These are phyloP conservation scores for Puccinia brachypodii DNA, from an alignment of 1,284 basidiomycete species.

Conservation along the genomic window DNA sequence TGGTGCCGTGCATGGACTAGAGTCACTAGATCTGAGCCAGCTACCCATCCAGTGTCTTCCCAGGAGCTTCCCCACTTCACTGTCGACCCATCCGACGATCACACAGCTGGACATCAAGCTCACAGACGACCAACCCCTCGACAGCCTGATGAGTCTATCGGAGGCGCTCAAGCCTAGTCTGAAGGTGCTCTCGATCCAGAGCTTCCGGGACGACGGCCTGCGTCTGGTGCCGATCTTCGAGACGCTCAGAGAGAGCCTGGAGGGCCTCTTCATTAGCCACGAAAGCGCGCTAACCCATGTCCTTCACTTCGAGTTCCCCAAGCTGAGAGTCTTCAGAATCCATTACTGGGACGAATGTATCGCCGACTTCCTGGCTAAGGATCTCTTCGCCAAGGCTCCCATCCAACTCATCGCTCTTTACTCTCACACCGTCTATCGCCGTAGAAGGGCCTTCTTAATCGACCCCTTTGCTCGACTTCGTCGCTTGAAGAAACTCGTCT, in stretches of 20 bases:
- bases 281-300: slow-evolving; percentile 14
- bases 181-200: slow-evolving; percentile 29
- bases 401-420: slow-evolving; percentile 30
- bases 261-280: slow-evolving; percentile 41
- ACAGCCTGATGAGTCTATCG: slow-evolving; percentile 16
- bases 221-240: slow-evolving; percentile 33
- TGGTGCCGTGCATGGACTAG: not conserved
- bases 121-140: not conserved
- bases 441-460: not conserved
- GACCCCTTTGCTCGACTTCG: slow-evolving; percentile 18
- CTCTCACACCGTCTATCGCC: slow-evolving; percentile 40
- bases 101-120: slow-evolving; percentile 28
- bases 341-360: slow-evolving; percentile 42
- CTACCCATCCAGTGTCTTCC: slow-evolving; percentile 22
- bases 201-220: slow-evolving; percentile 20
- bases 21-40: slow-evolving; percentile 16
- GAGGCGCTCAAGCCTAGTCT: slow-evolving; percentile 31
- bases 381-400: slow-evolving; percentile 20
- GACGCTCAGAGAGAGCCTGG: slow-evolving; percentile 9
- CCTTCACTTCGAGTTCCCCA: slow-evolving; percentile 23
- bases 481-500: slow-evolving; percentile 22
- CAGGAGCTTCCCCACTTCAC: not conserved
- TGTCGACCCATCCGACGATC: not conserved
- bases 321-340: slow-evolving; percentile 26
- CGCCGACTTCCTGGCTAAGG: slow-evolving; percentile 3